phyloP scores from a whole-genome alignment of 345 rosid genomes.

The Anastatica hierochuntica region DNA sequence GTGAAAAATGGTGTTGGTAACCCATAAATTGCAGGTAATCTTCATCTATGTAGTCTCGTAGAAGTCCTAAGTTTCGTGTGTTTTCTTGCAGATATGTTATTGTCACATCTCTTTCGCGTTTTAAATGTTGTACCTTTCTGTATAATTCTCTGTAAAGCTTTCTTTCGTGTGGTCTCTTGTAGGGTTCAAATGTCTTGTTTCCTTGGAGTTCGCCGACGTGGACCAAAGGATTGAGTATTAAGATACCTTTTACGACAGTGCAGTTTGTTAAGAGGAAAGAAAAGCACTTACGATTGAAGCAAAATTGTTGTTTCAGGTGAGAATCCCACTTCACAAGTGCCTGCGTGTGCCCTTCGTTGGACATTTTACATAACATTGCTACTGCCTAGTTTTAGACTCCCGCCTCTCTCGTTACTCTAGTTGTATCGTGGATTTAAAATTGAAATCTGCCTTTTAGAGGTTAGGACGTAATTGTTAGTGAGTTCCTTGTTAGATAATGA shows the following conservation, averaged over 20 bases:
- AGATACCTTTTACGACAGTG: conserved; percentile 33
- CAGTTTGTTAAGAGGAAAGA: conserved; percentile 42
- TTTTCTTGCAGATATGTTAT: too few relatives aligned
- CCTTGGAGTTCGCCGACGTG: conserved; percentile 46
- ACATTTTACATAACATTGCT: too few relatives aligned
- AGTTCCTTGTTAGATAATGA: conserved; percentile 3
- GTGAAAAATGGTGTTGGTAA: conserved; percentile 72
- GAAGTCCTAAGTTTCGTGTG: not conserved
- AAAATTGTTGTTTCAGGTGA: conserved; percentile 41
- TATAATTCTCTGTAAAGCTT: too few relatives aligned
- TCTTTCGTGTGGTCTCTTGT: too few relatives aligned
- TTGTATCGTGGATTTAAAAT: not conserved
- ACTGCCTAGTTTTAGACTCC: too few relatives aligned
- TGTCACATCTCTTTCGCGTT: too few relatives aligned
- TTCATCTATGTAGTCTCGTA: not conserved
- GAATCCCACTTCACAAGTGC: conserved; percentile 1
- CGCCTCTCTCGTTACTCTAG: too few relatives aligned
- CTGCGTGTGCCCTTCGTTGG: too few relatives aligned
- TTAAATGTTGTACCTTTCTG: too few relatives aligned
- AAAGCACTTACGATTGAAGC: conserved; percentile 31
- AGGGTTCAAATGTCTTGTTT: conserved; percentile 63
- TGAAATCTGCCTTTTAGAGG: not conserved
- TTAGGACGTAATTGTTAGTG: not conserved
- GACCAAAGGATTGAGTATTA: conserved; percentile 42
- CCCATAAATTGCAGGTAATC: conserved; percentile 80